Base-by-base conservation (phyloP, 345 rosid species). In the Brassica rapa region DNA sequence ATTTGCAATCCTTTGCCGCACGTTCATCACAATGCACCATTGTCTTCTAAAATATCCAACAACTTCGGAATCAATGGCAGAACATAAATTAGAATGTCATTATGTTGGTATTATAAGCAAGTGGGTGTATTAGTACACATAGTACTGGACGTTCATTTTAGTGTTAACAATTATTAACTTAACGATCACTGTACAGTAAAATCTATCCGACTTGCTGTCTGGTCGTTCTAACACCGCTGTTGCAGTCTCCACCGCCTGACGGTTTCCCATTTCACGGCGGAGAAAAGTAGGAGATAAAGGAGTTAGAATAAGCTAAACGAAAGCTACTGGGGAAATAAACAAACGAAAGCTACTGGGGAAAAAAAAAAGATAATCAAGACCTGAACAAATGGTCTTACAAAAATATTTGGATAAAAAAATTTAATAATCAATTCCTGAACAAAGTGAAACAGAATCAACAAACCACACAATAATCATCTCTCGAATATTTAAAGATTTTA, bases 181-280 rank as follows among this genome's bases (percentile, higher is more conserved):
- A 27, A 27, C 83, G 55, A 0, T 80, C 4, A 80, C 80, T 43
- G 55, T 64, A 56, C 35, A 29, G 76, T 70, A 80, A 30, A 56
- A 62, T 41, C 80, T 80, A 3, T 74, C 68, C 6, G 76, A 27
- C 33, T 70, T 80, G 35, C 83, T 79, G 56, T 80, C 68, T 0
- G 83, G 83, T 70, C 41, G 55, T 75, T 80, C 80, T 10, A 75
- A 8, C 56, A 75, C 79, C 33, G 72, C 43, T 41, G 83, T 74
- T 24, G 68, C 80, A 30, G 76, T 61, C 83, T 75, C 83, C 79
- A 39, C 76, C 75, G 83, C 83, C 12, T 80, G 80, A 70, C 80
- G 75, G 41, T 80, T 80, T 6, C 83, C 83, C 83, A 80, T 80
- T 56, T 56, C 75, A 63, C 83, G 80, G 76, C 76, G 79, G 79